Evolutionary conservation across 768 basidiomycete species (phyloP).

Genomic region (Hebeloma cylindrosporum): DNA sequence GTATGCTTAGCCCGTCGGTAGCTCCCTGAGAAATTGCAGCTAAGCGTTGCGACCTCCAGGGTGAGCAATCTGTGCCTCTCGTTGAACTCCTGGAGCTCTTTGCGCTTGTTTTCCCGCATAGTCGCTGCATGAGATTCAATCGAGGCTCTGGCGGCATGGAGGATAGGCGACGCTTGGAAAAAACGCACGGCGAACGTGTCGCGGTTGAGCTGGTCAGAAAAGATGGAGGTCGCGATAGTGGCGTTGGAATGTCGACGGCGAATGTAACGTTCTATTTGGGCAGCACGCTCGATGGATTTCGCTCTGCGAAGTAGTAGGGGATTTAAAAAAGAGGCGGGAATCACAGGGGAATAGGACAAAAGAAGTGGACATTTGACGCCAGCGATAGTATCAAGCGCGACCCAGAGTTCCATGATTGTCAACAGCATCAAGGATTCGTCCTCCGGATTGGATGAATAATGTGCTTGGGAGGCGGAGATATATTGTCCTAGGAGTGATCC

Average conservation of each 20-base stretch:
- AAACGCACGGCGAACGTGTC: constrained; percentile 36
- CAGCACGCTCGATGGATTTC: constrained; percentile 28
- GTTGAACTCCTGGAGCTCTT: constrained; percentile 27
- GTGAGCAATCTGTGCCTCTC: constrained; percentile 19
- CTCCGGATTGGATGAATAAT: constrained; percentile 38
- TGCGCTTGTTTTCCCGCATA: constrained; percentile 19
- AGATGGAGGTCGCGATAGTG: constrained; percentile 30
- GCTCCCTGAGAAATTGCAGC: constrained; percentile 11
- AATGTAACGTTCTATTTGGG: constrained; percentile 30
- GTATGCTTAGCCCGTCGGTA: neutral
- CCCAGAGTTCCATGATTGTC: constrained; percentile 48
- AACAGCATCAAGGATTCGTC: constrained; percentile 43
- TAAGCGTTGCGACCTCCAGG: constrained; percentile 1
- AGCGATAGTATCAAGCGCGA: constrained; percentile 41
- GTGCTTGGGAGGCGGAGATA: constrained; percentile 17
- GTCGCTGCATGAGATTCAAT: constrained; percentile 30
- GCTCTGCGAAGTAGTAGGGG: constrained; percentile 39
- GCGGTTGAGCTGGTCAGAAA: constrained; percentile 18
- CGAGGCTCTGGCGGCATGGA: constrained; percentile 20
- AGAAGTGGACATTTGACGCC: constrained; percentile 38
- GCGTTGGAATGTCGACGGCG: constrained; percentile 23
- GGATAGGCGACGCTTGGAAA: constrained; percentile 23
- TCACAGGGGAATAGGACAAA: constrained; percentile 44
- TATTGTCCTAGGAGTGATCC: constrained; percentile 24
- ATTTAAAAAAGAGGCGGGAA: constrained; percentile 37